Conservation (phyloP, 495 filamentous ascomycete species). For the Haplographium delicatum region DNA sequence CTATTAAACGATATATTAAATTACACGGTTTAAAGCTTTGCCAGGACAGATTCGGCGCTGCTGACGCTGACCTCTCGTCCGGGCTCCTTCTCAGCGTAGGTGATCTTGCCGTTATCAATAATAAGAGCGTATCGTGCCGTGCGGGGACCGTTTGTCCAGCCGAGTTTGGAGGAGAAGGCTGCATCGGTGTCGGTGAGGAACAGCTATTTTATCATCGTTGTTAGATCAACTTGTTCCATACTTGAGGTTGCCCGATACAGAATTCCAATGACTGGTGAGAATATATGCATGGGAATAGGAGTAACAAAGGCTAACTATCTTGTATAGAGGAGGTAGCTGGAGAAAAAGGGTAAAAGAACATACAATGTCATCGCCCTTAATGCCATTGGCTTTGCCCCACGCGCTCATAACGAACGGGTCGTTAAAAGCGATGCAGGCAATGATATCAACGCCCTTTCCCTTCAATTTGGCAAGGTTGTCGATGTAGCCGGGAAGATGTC, state of each 20-base stretch:
- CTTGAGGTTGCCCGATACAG: background rate
- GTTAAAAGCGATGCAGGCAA: slow-evolving; percentile 84
- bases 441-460: slow-evolving; percentile 79
- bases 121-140: slow-evolving; percentile 80
- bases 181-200: slow-evolving; percentile 79
- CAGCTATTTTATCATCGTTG: slow-evolving; percentile 53
- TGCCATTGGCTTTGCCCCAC: slow-evolving; percentile 89
- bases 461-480: slow-evolving; percentile 65
- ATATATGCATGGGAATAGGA: too few species aligned
- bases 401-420: slow-evolving; percentile 91
- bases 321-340: too few species aligned
- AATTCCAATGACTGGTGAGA: too few species aligned
- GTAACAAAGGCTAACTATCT: too few species aligned
- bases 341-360: slow-evolving; percentile 27
- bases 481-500: slow-evolving; percentile 84
- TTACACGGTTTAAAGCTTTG: slow-evolving; percentile 54
- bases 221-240: too few species aligned
- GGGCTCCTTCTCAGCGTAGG: slow-evolving; percentile 78
- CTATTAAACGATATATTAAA: too few species aligned
- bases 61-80: slow-evolving; percentile 64
- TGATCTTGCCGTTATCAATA: slow-evolving; percentile 85
- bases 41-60: slow-evolving; percentile 67
- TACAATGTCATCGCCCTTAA: slow-evolving; percentile 76
- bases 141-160: slow-evolving; percentile 72
- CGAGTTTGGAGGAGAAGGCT: slow-evolving; percentile 74